These are phyloP conservation scores for Tetracentron sinense DNA, from an alignment of 164 flowering plant species.

Conservation along the genomic window DNA sequence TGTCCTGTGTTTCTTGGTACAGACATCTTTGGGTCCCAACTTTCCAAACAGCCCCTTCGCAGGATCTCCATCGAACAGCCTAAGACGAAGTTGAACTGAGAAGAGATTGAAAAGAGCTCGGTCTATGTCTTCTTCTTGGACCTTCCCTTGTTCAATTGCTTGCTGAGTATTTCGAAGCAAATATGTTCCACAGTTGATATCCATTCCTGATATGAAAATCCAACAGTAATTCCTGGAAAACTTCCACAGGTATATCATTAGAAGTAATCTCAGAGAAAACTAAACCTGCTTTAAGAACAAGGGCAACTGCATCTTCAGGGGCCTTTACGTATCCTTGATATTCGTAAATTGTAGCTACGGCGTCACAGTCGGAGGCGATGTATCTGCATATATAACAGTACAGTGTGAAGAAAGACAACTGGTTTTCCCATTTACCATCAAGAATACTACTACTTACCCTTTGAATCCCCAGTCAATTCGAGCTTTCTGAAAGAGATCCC, in stretches of 20 bases:
- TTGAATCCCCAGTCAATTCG: slow-evolving; percentile 79
- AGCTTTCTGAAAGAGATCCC: slow-evolving; percentile 56
- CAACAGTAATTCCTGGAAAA: background rate
- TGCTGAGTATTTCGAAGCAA: slow-evolving; percentile 50
- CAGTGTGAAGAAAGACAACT: background rate
- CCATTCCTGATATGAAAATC: slow-evolving; percentile 51
- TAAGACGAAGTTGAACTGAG: slow-evolving; percentile 72
- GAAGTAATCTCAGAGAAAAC: background rate
- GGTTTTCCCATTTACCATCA: background rate
- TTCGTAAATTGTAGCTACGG: slow-evolving; percentile 81
- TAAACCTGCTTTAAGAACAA: slow-evolving; percentile 80
- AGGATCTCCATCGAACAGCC: slow-evolving; percentile 79
- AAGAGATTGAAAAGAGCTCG: slow-evolving; percentile 76
- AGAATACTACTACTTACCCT: slow-evolving; percentile 46
- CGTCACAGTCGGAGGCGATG: slow-evolving; percentile 94
- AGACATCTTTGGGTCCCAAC: slow-evolving; percentile 67
- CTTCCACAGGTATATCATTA: background rate
- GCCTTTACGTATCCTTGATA: slow-evolving; percentile 53
- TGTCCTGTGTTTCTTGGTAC: slow-evolving; percentile 52
- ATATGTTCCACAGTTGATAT: slow-evolving; percentile 86
- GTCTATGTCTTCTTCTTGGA: slow-evolving; percentile 67
- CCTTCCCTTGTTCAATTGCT: slow-evolving; percentile 67
- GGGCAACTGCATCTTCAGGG: slow-evolving; percentile 82
- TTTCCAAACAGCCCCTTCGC: slow-evolving; percentile 44
- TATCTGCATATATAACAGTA: slow-evolving; percentile 48